Percentiles rank a stretch among this genome's conserved stretches.
phyloP scores from a whole-genome alignment of 78 protist species.

The Dictyostelium brefeldianum region DNA sequence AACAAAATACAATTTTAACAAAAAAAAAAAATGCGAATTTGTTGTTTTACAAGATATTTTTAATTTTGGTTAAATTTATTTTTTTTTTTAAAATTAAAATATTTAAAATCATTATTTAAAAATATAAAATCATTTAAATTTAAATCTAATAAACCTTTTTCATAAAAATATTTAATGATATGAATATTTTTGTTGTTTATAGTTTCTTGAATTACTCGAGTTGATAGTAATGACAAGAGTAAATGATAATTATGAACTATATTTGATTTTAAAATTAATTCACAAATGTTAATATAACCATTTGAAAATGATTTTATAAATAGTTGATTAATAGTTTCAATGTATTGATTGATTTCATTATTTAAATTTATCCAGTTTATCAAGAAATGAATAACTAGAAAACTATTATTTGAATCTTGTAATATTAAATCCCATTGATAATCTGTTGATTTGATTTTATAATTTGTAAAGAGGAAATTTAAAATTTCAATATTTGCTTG shows the following conservation, averaged over 20 bases:
- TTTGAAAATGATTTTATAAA: background rate
- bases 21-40: no score
- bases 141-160: background rate
- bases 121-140: no score
- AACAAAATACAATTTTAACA: no score
- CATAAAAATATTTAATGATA: conserved; percentile 1
- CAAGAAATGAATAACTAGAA: background rate
- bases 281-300: background rate
- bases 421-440: background rate
- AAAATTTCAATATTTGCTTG: background rate
- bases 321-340: background rate
- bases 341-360: background rate
- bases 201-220: conserved; percentile 1
- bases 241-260: background rate
- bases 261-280: background rate
- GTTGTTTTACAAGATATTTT: no score
- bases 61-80: no score
- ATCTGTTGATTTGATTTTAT: background rate
- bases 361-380: background rate
- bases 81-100: no score
- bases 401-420: background rate
- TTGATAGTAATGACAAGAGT: background rate
- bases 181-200: background rate
- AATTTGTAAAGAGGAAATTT: background rate
- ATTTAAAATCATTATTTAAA: no score